These are phyloP conservation scores for Metroxylon sagu DNA, from an alignment of 176 grass and related monocot genomes.

Conservation along the genomic window DNA sequence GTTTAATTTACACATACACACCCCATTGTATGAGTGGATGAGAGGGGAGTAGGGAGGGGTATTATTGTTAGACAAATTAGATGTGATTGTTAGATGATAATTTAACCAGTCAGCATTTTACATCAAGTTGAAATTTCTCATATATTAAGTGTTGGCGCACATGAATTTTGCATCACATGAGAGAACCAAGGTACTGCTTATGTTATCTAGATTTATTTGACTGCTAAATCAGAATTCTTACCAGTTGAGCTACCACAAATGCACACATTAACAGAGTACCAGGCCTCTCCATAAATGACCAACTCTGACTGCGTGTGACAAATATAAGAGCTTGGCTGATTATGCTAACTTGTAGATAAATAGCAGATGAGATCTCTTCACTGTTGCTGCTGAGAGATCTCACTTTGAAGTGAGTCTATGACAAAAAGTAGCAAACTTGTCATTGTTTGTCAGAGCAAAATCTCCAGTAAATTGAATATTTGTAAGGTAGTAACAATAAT, in stretches of 20 bases:
- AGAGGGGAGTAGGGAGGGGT: too few relatives aligned
- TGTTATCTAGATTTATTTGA: not conserved
- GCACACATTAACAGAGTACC: slow-evolving; percentile 60
- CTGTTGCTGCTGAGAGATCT: slow-evolving; percentile 33
- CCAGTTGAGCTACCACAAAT: slow-evolving; percentile 64
- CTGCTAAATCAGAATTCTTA: slow-evolving; percentile 6
- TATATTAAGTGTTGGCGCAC: too few relatives aligned
- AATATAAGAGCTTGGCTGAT: slow-evolving; percentile 88
- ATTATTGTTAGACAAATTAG: too few relatives aligned
- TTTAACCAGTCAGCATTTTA: too few relatives aligned
- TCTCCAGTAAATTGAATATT: not conserved
- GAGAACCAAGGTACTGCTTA: not conserved
- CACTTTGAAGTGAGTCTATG: slow-evolving; percentile 53
- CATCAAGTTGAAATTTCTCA: too few relatives aligned
- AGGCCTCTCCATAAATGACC: slow-evolving; percentile 59
- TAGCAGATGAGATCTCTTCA: slow-evolving; percentile 62
- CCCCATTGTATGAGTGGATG: too few relatives aligned
- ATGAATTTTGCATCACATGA: too few relatives aligned
- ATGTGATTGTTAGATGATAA: too few relatives aligned
- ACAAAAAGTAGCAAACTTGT: slow-evolving; percentile 8
- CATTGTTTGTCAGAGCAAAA: slow-evolving; percentile 6
- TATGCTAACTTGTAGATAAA: slow-evolving; percentile 86
- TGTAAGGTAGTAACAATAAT: too few relatives aligned
- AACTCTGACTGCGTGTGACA: slow-evolving; percentile 62
- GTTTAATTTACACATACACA: too few relatives aligned